Base-by-base conservation (phyloP, 305 asterid genomes). In the Salvia sclarea region DNA sequence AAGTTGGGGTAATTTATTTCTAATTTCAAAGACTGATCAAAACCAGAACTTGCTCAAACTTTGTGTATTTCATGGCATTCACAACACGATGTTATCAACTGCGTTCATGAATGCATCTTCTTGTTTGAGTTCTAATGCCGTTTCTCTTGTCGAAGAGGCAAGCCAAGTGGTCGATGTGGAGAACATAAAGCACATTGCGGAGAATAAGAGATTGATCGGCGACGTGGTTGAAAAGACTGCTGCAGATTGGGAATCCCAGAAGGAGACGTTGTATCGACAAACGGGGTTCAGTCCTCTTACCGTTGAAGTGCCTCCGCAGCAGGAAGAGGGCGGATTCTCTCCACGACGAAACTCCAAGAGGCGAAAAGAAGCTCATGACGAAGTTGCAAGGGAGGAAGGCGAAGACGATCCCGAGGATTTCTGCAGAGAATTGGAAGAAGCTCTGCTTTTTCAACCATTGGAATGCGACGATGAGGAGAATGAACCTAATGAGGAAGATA, bases 101-200 rank as follows among this genome's bases (percentile, higher is more conserved):
- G 35, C 31, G 2, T 52, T 22, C 14, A 0, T 18, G 2, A 49
- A 49, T 2, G 49, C 10, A 47, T 17, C 8, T 44, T 57, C 47
- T 44, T 41, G 60, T 54, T 44, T 35, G 16, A 41, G 25, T 8
- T 41, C 24, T 30, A 44, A 13, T 24, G 16, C 65, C 11, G n/a
- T 64, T 47, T 20, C 45, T 48, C 28, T 28, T 77, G 18, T 50
- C 59, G 38, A 54, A 88, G 95, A 75, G 81, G 97, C 91, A 55
- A 68, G 87, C 68, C 75, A 80, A 61, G 78, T 71, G 65, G 76
- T 86, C 50, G 89, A 87, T 55, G 79, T 92, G 0, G 78, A 81
- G 66, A 74, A 82, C 41, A 75, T 87, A 72, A 82, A 87, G 84
- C 96, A 86, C 83, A 82, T 84, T 70, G 78, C 83, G 1, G 92